These are phyloP conservation scores for Taphrina populina DNA, from an alignment of 1,139 yeast genomes.

Conservation along the genomic window DNA sequence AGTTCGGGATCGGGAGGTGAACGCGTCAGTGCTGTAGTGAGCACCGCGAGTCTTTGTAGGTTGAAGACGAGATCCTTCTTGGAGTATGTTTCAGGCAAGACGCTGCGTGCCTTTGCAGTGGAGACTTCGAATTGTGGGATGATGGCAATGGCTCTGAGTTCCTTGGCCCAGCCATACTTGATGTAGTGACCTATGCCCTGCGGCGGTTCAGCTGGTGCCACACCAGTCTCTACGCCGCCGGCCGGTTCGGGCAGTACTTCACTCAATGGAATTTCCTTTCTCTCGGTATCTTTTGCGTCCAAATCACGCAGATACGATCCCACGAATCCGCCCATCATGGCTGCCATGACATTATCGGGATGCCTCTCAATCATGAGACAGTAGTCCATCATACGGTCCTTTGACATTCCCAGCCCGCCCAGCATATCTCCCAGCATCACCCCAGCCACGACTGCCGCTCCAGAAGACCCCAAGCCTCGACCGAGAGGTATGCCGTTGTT, in stretches of 20 bases:
- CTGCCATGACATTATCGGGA: conserved; percentile 97
- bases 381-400: conserved; percentile 84
- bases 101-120: conserved; percentile 87
- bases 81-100: conserved; percentile 76
- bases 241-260: conserved; percentile 79
- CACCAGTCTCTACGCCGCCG: conserved; percentile 64
- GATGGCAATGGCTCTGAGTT: conserved; percentile 81
- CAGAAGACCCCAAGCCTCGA: conserved; percentile 96
- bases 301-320: conserved; percentile 89
- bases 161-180: conserved; percentile 76
- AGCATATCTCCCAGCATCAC: conserved; percentile 85
- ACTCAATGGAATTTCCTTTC: conserved; percentile 78
- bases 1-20: conserved; percentile 77
- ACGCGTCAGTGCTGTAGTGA: conserved; percentile 79
- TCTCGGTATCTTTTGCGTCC: conserved; percentile 63
- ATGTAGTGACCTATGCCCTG: conserved; percentile 81
- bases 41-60: conserved; percentile 70
- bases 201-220: conserved; percentile 82
- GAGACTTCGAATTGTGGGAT: conserved; percentile 93
- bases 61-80: conserved; percentile 84
- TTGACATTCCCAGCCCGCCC: conserved; percentile 69
- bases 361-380: conserved; percentile 96
- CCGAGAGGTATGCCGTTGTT: conserved; percentile 92
- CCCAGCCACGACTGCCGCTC: conserved; percentile 98
- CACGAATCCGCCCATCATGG: conserved; percentile 98